Base-by-base conservation (phyloP, 768 basidiomycete genomes). In the Lenzites betulinus region DNA sequence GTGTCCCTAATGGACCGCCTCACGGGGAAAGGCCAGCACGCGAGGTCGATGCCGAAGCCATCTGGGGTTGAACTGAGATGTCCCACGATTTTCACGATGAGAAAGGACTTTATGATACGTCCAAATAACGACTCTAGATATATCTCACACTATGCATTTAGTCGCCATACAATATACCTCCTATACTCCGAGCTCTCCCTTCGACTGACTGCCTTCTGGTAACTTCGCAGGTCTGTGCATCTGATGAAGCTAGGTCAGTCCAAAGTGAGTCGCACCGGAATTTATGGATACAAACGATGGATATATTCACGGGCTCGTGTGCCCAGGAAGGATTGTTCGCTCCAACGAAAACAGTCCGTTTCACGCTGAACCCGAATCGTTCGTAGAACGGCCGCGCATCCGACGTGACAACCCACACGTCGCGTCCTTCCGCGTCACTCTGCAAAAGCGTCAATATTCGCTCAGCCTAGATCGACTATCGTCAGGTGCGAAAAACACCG, bases 1-100 rank as follows among this genome's bases (percentile, higher is more conserved):
- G 22, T 26, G 53, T 7, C 13, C 33, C 47, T 4, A 28, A 48
- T 8, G 59, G 52, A 6, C 44, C 18, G 18, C 60, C 53, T 0
- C 22, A 23, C 22, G 58, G 51, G 1, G 60, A 62, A 44, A 30
- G 64, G 26, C 56, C 62, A 7, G 62, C 66, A 22, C 56, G 63
- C 8, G 66, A 66, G 41, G 57, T 66, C 16, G 66, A 66, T 23
- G 54, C 58, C 11, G 66, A 66, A 6, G 66, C 66, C 1, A 46
- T 66, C 9, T 66, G 66, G 66, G 66, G 66, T 12, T 66, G 20
- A 58, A 22, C 13, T 33, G 30, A 33, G 11, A 4, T 4, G 30
- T 33, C 30, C 6, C 30, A 33, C 30, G 11, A 33, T 11, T 5
- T 5, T 33, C 30, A 33, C 30, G 30, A 5, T 5, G 11, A 33